phyloP scores from a whole-genome alignment of 352 stramenopile species.

The Pythium dissimile region DNA sequence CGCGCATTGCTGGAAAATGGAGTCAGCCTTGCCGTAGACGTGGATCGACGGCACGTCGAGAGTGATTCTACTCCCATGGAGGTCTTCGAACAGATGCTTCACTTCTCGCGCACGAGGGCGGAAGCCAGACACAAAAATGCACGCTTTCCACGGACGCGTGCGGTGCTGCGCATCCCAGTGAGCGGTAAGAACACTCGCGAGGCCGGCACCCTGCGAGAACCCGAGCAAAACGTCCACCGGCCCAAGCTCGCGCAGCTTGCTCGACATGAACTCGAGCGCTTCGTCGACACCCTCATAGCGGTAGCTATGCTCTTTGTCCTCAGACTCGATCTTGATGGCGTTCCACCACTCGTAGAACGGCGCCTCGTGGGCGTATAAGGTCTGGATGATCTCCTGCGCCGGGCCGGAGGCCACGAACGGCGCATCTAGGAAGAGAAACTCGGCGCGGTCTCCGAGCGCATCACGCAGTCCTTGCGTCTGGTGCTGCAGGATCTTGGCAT shows the following conservation, averaged over 20 bases:
- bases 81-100: conserved; percentile 44
- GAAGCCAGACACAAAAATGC: conserved; percentile 64
- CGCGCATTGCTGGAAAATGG: conserved; percentile 40
- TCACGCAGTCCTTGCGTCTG: conserved; percentile 57
- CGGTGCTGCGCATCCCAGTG: conserved; percentile 39
- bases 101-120: conserved; percentile 45
- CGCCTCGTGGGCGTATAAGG: conserved; percentile 46
- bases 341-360: conserved; percentile 85
- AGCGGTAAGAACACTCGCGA: conserved; percentile 60
- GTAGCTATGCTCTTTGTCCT: conserved; percentile 26
- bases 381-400: conserved; percentile 54
- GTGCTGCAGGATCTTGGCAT: conserved; percentile 47
- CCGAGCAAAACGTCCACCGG: conserved; percentile 64
- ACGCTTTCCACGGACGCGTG: conserved; percentile 52
- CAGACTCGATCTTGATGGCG: conserved; percentile 33
- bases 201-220: conserved; percentile 68
- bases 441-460: conserved; percentile 45
- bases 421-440: conserved; percentile 67
- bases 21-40: conserved; percentile 50
- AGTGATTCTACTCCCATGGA: conserved; percentile 22
- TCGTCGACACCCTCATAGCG: conserved; percentile 63
- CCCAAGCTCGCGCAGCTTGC: conserved; percentile 42
- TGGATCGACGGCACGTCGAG: conserved; percentile 70
- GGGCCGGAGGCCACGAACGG: conserved; percentile 55
- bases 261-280: conserved; percentile 52